phyloP scores from a whole-genome alignment of 106 monocot genomes.

The Iris macrosiphon region DNA sequence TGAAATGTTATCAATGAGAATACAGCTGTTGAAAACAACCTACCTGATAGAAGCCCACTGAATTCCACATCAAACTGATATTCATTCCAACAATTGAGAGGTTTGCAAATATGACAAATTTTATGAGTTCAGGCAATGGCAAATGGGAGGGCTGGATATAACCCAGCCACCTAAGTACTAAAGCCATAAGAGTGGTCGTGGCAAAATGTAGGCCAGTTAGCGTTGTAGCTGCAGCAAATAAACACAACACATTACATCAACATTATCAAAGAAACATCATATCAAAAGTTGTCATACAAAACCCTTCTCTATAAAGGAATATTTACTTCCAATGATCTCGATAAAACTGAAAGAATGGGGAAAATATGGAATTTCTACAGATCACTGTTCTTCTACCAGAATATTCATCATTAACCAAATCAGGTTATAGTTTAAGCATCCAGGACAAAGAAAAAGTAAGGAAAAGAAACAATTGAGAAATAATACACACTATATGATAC shows the following conservation, averaged over 20 bases:
- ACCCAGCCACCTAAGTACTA: slow-evolving; percentile 45
- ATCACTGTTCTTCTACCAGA: no score
- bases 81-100: slow-evolving; percentile 41
- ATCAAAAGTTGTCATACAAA: no score
- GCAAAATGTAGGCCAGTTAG: slow-evolving; percentile 65
- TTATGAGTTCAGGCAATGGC: slow-evolving; percentile 49
- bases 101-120: slow-evolving; percentile 61
- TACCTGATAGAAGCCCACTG: slow-evolving; percentile 49
- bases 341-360: no score
- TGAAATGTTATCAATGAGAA: neutral
- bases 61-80: slow-evolving; percentile 31
- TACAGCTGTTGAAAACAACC: neutral
- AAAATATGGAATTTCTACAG: no score
- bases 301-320: no score
- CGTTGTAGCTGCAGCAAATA: slow-evolving; percentile 49
- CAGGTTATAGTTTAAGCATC: no score
- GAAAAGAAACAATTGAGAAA: no score
- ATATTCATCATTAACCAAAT: no score
- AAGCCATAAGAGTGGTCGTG: slow-evolving; percentile 54
- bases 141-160: slow-evolving; percentile 52
- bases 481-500: no score
- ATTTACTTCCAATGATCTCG: no score
- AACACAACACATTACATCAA: neutral
- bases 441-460: no score
- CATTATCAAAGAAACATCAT: no score